Percentiles rank a stretch among this genome's conserved stretches.
Evolutionary conservation across 768 basidiomycete genomes (phyloP).

Genomic region (Piloderma croceum): DNA sequence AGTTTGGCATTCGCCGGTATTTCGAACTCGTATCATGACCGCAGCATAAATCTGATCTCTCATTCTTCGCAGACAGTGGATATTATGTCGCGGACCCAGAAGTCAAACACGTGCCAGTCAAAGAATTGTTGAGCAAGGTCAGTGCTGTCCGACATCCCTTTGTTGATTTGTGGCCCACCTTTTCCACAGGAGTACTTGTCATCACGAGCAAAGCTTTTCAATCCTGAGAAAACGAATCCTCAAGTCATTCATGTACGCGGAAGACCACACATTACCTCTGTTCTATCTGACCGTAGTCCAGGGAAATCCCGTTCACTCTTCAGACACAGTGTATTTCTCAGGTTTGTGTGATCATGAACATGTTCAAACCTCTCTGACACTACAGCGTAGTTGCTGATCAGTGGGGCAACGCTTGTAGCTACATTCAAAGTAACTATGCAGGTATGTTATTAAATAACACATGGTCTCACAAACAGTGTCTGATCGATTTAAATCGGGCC

Average conservation of each 20-base stretch:
- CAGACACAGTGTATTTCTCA: constrained; percentile 94
- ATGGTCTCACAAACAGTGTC: no score
- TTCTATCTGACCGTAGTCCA: constrained; percentile 24
- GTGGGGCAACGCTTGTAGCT: constrained; percentile 88
- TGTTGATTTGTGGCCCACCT: constrained; percentile 1
- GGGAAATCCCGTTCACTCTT: constrained; percentile 79
- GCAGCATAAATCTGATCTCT: no score
- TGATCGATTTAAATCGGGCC: no score
- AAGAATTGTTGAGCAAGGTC: constrained; percentile 82
- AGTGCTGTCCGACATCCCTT: constrained; percentile 3
- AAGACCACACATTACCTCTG: neutral
- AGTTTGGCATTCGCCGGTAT: no score
- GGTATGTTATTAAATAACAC: no score
- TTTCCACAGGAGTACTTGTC: constrained; percentile 69
- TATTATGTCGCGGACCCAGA: constrained; percentile 94
- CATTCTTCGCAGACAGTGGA: constrained; percentile 54
- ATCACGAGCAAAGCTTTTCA: constrained; percentile 73
- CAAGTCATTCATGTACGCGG: constrained; percentile 57
- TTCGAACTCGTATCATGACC: no score
- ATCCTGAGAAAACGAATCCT: constrained; percentile 60
- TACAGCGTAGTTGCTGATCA: constrained; percentile 63
- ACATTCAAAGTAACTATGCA: constrained; percentile 83
- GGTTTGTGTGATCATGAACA: constrained; percentile 36
- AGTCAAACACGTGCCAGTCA: constrained; percentile 67
- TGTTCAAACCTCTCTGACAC: neutral